A percentile compares a stretch with the other conserved stretches of the same genome.
Conservation (phyloP, 805 yeast species). For the Candida yuanshanica region DNA sequence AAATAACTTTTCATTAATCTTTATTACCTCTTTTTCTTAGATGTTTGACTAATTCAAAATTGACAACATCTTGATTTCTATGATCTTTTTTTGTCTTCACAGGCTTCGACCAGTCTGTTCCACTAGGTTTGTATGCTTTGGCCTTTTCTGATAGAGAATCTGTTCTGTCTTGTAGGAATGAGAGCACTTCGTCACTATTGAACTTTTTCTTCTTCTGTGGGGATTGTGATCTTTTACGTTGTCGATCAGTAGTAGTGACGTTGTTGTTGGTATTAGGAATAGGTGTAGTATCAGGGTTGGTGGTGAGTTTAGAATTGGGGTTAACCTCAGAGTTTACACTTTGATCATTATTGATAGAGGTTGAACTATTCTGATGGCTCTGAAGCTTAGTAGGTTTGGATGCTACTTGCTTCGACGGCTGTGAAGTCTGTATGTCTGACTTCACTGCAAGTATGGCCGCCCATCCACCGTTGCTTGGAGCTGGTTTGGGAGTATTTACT, state of each 20-base stretch:
- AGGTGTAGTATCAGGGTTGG: neutral
- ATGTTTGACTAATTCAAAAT: neutral
- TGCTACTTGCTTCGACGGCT: neutral
- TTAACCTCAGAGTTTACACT: neutral
- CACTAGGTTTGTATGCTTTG: neutral
- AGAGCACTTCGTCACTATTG: neutral
- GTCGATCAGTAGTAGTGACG: neutral
- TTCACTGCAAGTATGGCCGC: constrained; percentile 16
- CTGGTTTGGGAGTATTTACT: neutral
- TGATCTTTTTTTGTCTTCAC: neutral
- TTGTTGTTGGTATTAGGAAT: too few species aligned
- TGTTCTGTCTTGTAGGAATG: neutral
- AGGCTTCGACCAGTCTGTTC: neutral
- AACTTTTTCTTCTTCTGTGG: neutral
- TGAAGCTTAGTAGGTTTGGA: neutral
- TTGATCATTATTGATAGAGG: neutral
- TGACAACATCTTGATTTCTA: neutral
- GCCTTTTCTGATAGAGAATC: neutral
- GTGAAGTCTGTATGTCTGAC: neutral
- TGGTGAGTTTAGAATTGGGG: neutral
- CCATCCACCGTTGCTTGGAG: constrained; percentile 11
- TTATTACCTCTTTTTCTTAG: neutral
- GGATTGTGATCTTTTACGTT: neutral
- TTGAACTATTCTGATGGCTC: neutral
- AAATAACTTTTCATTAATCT: neutral